Conservation (phyloP, 2,329 filamentous ascomycete genomes). For the Ambrosiella beaveri region DNA sequence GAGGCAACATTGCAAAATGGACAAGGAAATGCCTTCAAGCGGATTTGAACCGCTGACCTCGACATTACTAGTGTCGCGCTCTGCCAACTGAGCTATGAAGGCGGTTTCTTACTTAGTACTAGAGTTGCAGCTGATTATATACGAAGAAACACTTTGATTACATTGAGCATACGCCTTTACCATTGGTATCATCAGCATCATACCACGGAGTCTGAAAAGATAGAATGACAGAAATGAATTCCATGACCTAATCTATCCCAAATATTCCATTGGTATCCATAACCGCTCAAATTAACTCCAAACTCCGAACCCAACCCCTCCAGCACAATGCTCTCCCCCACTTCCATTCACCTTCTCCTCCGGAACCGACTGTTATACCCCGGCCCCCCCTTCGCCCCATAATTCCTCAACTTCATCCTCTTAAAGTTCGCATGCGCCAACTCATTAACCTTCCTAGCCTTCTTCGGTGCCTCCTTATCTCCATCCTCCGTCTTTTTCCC, state of each 20-base stretch:
- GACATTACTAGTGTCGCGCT: slow-evolving; percentile 1
- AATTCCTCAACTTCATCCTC: slow-evolving; percentile 44
- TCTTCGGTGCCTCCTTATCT: slow-evolving; percentile 19
- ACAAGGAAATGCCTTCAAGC: slow-evolving; percentile 5
- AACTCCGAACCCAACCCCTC: neutral
- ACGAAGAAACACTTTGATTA: no score
- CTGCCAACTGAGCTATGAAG: slow-evolving; percentile 11
- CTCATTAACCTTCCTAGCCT: slow-evolving; percentile 43
- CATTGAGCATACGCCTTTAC: no score
- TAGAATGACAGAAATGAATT: neutral
- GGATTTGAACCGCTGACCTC: slow-evolving; percentile 1
- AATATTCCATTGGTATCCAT: no score
- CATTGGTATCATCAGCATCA: neutral
- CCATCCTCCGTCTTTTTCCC: slow-evolving; percentile 7
- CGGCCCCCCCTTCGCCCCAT: slow-evolving; percentile 43
- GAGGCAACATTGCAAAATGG: neutral
- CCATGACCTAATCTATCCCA: no score
- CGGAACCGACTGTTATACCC: slow-evolving; percentile 41
- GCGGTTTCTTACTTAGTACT: no score
- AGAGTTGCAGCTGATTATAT: no score
- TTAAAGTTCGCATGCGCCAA: slow-evolving; percentile 51
- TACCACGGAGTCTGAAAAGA: neutral
- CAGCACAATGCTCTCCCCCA: neutral
- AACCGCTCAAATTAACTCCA: neutral
- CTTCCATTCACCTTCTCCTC: slow-evolving; percentile 23